Base-by-base conservation (phyloP, 495 filamentous ascomycete species). In the Hyphodiscus hymeniophilus region DNA sequence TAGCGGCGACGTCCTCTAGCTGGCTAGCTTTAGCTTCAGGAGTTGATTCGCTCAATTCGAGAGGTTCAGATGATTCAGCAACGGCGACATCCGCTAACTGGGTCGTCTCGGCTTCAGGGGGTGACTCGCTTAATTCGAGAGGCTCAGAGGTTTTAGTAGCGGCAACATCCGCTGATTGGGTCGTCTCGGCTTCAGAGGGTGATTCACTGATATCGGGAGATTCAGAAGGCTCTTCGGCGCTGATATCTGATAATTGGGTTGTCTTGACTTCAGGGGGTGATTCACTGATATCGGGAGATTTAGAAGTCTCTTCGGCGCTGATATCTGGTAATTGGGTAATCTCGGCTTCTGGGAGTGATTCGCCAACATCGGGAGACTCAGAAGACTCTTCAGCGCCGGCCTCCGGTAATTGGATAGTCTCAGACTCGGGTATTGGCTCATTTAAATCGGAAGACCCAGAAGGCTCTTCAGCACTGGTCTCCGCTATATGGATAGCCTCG, bases 71-170 rank as follows among this genome's bases (percentile, higher is more conserved):
- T 28, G 26, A 10, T 28, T 28, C 26, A 28, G 30, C 13, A 13
- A 13, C 30, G 7, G 30, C 30, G 7, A 13, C 7, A 13, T 13
- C n/a, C n/a, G n/a, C n/a, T n/a, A n/a, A n/a, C n/a, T n/a, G n/a
- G n/a, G n/a, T n/a, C 7, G 35, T n/a, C 16, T 41, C 41, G 11
- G 15, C 30, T 24, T 52, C 53, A 42, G 31, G 31, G 36, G 32
- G 18, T 8, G 47, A 15, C 22, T 43, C 41, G 11, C 13, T 16
- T 36, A 16, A 26, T 28, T 28, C 16, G 4, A 41, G 11, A 33
- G 38, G 12, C 38, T 46, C 24, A 28, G 26, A 10, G 16, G 33
- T 28, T 11, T 24, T 42, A 32, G 15, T n/a, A n/a, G n/a, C n/a
- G n/a, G n/a, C n/a, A n/a, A n/a, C n/a, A n/a, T n/a, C n/a, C n/a